Conservation (phyloP, 306 rosid genomes). For the Chamaecrista fasciculata region DNA sequence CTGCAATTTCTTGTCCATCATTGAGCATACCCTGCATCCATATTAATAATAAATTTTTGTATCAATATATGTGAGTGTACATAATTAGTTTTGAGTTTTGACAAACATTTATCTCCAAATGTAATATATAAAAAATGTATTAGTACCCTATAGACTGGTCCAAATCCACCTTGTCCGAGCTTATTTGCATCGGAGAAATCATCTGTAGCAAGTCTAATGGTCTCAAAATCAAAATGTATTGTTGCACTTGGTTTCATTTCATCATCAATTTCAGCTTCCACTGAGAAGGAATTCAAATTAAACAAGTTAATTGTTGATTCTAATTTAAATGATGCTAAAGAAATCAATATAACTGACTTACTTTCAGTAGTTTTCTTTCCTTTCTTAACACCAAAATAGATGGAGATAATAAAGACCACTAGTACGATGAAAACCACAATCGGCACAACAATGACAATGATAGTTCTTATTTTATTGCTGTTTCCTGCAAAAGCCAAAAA, state of each 20-base stretch:
- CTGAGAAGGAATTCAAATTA: not conserved
- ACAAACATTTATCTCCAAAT: no score
- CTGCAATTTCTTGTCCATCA: not conserved
- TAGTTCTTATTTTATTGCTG: not conserved
- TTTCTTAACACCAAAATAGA: not conserved
- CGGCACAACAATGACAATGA: no score
- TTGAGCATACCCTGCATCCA: not conserved
- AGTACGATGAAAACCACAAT: not conserved
- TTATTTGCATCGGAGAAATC: slow-evolving; percentile 34
- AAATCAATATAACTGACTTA: no score
- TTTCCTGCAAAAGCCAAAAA: no score
- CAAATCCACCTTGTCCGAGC: slow-evolving; percentile 45
- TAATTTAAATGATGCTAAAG: no score
- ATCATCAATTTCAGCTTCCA: slow-evolving; percentile 32
- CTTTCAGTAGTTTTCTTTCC: no score
- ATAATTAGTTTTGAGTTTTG: no score
- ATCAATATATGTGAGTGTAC: not conserved
- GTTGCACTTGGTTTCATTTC: slow-evolving; percentile 27
- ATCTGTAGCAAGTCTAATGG: slow-evolving; percentile 27
- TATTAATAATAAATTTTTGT: not conserved
- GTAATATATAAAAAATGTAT: slow-evolving; percentile 5
- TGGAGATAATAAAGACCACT: not conserved
- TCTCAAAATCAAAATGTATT: slow-evolving; percentile 13
- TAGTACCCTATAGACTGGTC: slow-evolving; percentile 30
- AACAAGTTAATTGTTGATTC: not conserved